Evolutionary conservation across 768 basidiomycete genomes (phyloP).

Genomic region (Cystobasidium onofrii): DNA sequence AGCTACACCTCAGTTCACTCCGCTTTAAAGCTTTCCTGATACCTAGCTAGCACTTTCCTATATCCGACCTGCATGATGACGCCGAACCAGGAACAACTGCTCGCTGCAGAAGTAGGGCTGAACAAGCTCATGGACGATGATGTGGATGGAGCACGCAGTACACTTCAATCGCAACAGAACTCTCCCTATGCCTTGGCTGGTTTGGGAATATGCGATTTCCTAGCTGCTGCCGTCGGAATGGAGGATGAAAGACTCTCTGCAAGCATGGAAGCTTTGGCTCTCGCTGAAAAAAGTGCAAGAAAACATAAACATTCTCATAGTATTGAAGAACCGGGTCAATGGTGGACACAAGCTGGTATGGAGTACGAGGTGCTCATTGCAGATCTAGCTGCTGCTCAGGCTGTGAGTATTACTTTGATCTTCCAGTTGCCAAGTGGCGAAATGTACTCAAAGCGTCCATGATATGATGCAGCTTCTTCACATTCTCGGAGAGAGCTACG

Average conservation of each 20-base stretch:
- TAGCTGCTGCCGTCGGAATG: slow-evolving; percentile 20
- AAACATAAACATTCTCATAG: slow-evolving; percentile 4
- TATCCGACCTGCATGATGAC: neutral
- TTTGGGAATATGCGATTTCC: slow-evolving; percentile 22
- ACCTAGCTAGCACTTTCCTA: too few relatives aligned
- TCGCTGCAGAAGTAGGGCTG: slow-evolving; percentile 12
- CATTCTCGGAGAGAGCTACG: slow-evolving; percentile 19
- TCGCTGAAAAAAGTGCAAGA: slow-evolving; percentile 13
- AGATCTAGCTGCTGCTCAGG: slow-evolving; percentile 22
- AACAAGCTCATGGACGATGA: slow-evolving; percentile 17
- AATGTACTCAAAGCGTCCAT: neutral
- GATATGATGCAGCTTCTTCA: slow-evolving; percentile 5
- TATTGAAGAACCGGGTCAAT: slow-evolving; percentile 19
- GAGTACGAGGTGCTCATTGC: slow-evolving; percentile 24
- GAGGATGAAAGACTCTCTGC: slow-evolving; percentile 16
- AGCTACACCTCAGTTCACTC: too few relatives aligned
- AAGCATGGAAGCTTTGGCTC: slow-evolving; percentile 12
- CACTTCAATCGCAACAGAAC: slow-evolving; percentile 1
- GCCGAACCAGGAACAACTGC: slow-evolving; percentile 3
- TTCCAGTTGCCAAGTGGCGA: too few relatives aligned
- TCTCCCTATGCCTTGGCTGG: slow-evolving; percentile 27
- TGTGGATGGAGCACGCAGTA: neutral
- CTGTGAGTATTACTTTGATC: neutral
- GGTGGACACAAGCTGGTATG: slow-evolving; percentile 16
- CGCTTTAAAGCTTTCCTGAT: too few relatives aligned